Evolutionary conservation across 352 stramenopile species (phyloP), one percentile per base, ranked within the genome.

Genomic region (Elongisporangium anandrum): DNA sequence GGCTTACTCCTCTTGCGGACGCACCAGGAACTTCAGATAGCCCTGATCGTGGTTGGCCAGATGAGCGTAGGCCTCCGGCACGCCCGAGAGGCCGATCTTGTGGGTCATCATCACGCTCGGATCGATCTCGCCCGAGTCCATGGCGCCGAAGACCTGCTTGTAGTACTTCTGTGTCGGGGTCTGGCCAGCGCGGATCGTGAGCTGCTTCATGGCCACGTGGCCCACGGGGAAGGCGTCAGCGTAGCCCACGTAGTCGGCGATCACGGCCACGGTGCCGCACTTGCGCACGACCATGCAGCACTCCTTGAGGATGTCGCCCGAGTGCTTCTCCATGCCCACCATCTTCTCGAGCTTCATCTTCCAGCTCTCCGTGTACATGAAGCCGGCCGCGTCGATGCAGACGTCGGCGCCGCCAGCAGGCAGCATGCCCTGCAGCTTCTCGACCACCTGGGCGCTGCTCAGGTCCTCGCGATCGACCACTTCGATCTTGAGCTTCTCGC

Each of bases 1-100:
- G 24, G 10, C 52, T 59, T 12, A 53, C 13, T 39, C 72, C 23
- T 78, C 55, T 23, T 77, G 66, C 21, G 77, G 77, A 48, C 69
- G 68, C 24, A 85, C 73, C 15, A 88, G 64, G 50, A 88, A 79
- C 61, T 91, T 91, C 57, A 91, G 38, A 41, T 73, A 86, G 0
- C 64, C 69, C 38, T 80, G 66, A 50, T 87, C 75, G 62, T 89
- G 84, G 58, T 86, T 84, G 51, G 57, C 75, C 19, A 80, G 75
- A 41, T 75, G 68, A 3, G 57, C 62, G 60, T 89, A 88, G 16
- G 69, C 72, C 38, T 86, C 69, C 5, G 81, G 68, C 49, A 78
- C 64, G 22, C 86, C 79, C 21, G 88, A 77, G 4, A 91, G 64
- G 21, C 68, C 65, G 26, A 85, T 63, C 23, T 70, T 68, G 63